A percentile compares a stretch with the other conserved stretches of the same genome.
These are phyloP conservation scores for Pisolithus albus DNA, from an alignment of 768 basidiomycete genomes.

Conservation along the genomic window DNA sequence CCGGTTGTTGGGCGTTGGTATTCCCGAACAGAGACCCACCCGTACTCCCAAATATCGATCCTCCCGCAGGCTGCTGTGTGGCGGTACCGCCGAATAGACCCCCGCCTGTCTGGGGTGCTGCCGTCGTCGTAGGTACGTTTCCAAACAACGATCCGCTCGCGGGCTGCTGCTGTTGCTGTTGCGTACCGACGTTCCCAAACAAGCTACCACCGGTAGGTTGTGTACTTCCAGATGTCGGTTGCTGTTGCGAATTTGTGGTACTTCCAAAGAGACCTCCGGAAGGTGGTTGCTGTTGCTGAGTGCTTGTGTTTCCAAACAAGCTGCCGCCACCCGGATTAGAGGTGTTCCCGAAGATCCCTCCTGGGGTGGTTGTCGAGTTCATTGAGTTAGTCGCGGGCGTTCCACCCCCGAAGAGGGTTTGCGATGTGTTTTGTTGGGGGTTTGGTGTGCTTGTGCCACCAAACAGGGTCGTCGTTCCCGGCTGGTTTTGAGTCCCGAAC, in stretches of 20 bases:
- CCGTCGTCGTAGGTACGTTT: slow-evolving; percentile 5
- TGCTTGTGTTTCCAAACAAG: slow-evolving; percentile 6
- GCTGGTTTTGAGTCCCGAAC: slow-evolving; percentile 2
- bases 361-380: background rate
- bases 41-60: slow-evolving; percentile 19
- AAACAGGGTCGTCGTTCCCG: slow-evolving; percentile 2
- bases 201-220: slow-evolving; percentile 1
- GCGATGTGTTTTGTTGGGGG: slow-evolving; percentile 1
- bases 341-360: slow-evolving; percentile 5
- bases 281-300: slow-evolving; percentile 9
- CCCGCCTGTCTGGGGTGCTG: slow-evolving; percentile 16
- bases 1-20: slow-evolving; percentile 6
- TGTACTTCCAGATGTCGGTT: slow-evolving; percentile 8
- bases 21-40: slow-evolving; percentile 14
- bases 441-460: slow-evolving; percentile 6
- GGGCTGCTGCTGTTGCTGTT: slow-evolving; percentile 21
- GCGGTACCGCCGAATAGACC: slow-evolving; percentile 15
- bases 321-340: slow-evolving; percentile 1
- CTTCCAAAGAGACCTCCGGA: slow-evolving; percentile 11
- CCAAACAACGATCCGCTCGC: slow-evolving; percentile 15
- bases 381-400: background rate
- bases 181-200: slow-evolving; percentile 19
- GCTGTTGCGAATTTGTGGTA: slow-evolving; percentile 5
- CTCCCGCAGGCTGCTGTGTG: slow-evolving; percentile 16
- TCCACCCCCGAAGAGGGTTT: slow-evolving; percentile 1